Conservation (phyloP, 495 filamentous ascomycete genomes). For the Cercophora samala region DNA sequence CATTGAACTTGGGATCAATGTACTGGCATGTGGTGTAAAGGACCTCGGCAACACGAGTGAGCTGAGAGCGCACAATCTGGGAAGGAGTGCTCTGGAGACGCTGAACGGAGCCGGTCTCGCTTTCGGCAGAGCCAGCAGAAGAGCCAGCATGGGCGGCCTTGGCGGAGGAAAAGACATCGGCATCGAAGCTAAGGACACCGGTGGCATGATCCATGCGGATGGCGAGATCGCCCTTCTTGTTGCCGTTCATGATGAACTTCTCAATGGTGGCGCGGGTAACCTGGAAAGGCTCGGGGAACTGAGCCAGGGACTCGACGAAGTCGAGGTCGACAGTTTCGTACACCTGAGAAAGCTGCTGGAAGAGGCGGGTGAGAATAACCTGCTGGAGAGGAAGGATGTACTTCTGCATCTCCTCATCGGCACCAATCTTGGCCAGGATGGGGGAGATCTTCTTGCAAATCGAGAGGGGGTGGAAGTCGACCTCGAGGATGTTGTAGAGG, state of each 20-base stretch:
- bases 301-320: slow-evolving; percentile 88
- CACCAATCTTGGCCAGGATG: slow-evolving; percentile 88
- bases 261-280: slow-evolving; percentile 88
- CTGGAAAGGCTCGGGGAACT: slow-evolving; percentile 97
- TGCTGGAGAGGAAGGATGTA: slow-evolving; percentile 94
- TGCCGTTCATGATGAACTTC: slow-evolving; percentile 99
- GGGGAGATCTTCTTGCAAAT: slow-evolving; percentile 99
- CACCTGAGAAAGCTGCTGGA: slow-evolving; percentile 98
- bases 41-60: slow-evolving; percentile 85
- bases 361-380: slow-evolving; percentile 95
- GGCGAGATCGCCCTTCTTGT: slow-evolving; percentile 97
- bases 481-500: slow-evolving; percentile 96
- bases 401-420: slow-evolving; percentile 93
- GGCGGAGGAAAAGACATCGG: slow-evolving; percentile 94
- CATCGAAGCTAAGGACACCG: slow-evolving; percentile 93
- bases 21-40: slow-evolving; percentile 92
- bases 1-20: slow-evolving; percentile 83
- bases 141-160: slow-evolving; percentile 88
- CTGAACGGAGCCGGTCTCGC: slow-evolving; percentile 80
- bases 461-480: slow-evolving; percentile 96
- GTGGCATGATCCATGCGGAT: slow-evolving; percentile 95
- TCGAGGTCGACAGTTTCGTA: slow-evolving; percentile 96
- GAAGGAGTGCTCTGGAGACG: slow-evolving; percentile 95
- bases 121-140: slow-evolving; percentile 82
- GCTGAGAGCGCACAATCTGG: slow-evolving; percentile 93